Evolutionary conservation across 805 yeast species (phyloP), one percentile per base, ranked within the genome.

Genomic region (Wickerhamomyces mucosus): DNA sequence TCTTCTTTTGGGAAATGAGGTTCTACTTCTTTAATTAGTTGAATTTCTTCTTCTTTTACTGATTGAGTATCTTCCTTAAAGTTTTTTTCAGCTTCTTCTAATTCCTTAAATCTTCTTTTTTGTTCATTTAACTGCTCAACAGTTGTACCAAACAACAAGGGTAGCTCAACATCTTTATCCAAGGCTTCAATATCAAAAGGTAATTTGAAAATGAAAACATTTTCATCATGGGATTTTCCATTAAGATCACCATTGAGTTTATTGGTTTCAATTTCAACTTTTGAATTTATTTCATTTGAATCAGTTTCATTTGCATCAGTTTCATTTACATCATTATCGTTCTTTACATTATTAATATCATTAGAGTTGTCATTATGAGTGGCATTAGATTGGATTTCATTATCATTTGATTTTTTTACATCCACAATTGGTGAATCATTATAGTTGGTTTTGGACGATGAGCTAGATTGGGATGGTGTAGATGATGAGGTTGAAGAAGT

Each of bases 71-170:
- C 27, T 6, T 18, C 20, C 22, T 26, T 15, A 18, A 29, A 26
- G 13, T 15, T 28, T 19, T 32, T 33, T 11, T 28, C 22, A 15
- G 16, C 18, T 14, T 38, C 15, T 11, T 23, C 26, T 11, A 23
- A 23, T 23, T 23, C 10, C 10, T 11, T 34, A 19, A 34, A 35
- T 27, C 35, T 31, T 27, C 15, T 21, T 22, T 28, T 42, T 18
- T 36, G 44, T 12, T 24, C 27, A 6, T 19, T 19, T 18, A 43
- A 33, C 10, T 25, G 22, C 10, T 27, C 34, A 17, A 37, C 25
- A 2, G 36, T 32, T 3, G 39, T 29, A 13, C 42, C 42, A 23
- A 40, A 30, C 3, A 34, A 23, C 8, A 40, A 27, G 9, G 45
- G 42, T n/a, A 32, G 11, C 7, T 26, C 18, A 5, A 23, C 3